phyloP scores from a whole-genome alignment of 2,329 filamentous ascomycete species.

The Ophiocordyceps camponoti-saundersi region DNA sequence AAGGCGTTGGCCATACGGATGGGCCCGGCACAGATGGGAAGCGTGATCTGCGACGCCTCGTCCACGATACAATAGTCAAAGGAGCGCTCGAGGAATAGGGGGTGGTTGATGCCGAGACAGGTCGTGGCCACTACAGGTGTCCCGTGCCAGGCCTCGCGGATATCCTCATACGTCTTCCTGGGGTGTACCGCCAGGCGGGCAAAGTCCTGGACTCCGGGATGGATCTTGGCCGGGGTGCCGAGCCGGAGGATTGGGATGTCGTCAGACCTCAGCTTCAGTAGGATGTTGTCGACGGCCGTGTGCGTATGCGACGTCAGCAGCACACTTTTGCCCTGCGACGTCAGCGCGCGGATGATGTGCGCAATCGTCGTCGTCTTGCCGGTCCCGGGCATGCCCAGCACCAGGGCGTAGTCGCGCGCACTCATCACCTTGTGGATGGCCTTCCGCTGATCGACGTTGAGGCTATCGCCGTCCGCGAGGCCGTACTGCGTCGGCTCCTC shows the following conservation, averaged over 20 bases:
- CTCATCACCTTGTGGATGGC: conserved; percentile 94
- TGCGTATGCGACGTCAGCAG: conserved; percentile 92
- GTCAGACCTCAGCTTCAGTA: conserved; percentile 74
- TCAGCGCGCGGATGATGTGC: conserved; percentile 83
- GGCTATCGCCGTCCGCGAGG: conserved; percentile 41
- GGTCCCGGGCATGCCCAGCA: conserved; percentile 94
- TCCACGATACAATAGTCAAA: conserved; percentile 99
- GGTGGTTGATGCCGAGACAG: conserved; percentile 80
- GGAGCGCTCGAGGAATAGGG: conserved; percentile 69
- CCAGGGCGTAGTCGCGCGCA: conserved; percentile 87
- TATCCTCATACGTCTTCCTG: conserved; percentile 64
- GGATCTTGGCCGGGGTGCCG: conserved; percentile 70
- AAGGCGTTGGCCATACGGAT: conserved; percentile 88
- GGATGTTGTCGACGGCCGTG: conserved; percentile 93
- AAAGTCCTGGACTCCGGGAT: conserved; percentile 75
- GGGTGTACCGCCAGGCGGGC: conserved; percentile 60
- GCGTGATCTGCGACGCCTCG: conserved; percentile 91
- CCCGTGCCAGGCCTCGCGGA: conserved; percentile 68
- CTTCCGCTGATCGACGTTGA: conserved; percentile 75
- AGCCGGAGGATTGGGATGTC: conserved; percentile 69
- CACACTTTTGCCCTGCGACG: conserved; percentile 80
- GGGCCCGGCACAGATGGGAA: conserved; percentile 85
- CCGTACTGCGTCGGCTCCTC: conserved; percentile 43
- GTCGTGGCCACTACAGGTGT: conserved; percentile 88
- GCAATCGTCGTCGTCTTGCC: conserved; percentile 98